phyloP scores from a whole-genome alignment of 148 eudicot species.

The Fagopyrum tataricum region DNA sequence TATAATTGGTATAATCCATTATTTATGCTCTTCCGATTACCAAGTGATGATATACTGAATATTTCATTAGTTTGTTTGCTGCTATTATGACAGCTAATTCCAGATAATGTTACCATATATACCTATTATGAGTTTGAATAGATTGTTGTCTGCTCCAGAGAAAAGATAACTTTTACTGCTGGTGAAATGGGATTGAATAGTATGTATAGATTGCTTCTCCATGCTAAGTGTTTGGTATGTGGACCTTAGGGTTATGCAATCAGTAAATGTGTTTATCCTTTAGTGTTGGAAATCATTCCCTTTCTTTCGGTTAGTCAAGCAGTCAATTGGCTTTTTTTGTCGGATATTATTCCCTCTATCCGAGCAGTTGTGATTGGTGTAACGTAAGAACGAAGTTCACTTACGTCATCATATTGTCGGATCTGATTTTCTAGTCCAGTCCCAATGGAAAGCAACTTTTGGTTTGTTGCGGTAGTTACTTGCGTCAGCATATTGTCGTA shows the following conservation, averaged over 20 bases:
- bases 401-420: background rate
- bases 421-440: background rate
- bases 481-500: background rate
- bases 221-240: background rate
- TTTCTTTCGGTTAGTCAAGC: background rate
- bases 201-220: no score
- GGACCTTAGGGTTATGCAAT: background rate
- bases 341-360: background rate
- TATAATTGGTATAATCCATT: background rate
- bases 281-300: slow-evolving; percentile 1
- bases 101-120: background rate
- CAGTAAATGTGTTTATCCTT: background rate
- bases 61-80: background rate
- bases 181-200: background rate
- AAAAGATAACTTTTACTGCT: background rate
- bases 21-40: background rate
- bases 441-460: background rate
- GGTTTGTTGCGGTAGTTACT: background rate
- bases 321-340: background rate
- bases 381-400: background rate
- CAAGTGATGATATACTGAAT: background rate
- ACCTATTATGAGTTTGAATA: background rate
- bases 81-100: background rate
- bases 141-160: background rate
- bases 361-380: background rate